Base-by-base conservation (phyloP, 2,329 filamentous ascomycete species). In the Cryphonectria nitschkei region DNA sequence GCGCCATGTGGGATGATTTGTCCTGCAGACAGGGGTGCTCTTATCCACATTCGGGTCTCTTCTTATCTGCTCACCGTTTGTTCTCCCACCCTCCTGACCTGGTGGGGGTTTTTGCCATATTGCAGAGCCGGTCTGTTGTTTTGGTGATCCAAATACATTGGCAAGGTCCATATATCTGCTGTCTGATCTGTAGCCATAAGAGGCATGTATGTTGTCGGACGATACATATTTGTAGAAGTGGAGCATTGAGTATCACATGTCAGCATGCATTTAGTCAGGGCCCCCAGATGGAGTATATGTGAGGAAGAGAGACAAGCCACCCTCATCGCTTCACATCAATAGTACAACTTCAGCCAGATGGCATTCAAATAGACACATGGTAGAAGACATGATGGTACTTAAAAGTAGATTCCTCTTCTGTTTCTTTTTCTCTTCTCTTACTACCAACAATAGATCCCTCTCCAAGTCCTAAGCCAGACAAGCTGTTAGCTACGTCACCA, bases 1-100 rank as follows among this genome's bases (percentile, higher is more conserved):
- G 64, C 64, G 32, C 50, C 64, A 54, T 66, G 64, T 66, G 43
- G 50, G 64, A 66, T 66, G 64, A 66, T 54, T 37, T 66, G 64
- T 52, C 64, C 64, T 66, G 64, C 64, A 54, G 64, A 22, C 61
- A 63, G 61, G 50, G 64, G 62, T 50, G 32, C 37, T 41, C 50
- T 66, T 66, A 66, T 56, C 64, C 14, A 14, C 62, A 64, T 32
- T 32, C 11, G 62, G 43, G 19, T 34, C 26, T 16, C 62, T 26
- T 43, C 29, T 50, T 65, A 50, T 34, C 41, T 29, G 39, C 29
- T 65, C 62, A 65, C 62, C 62, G 62, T 26, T 50, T 50, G 46
- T 50, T 50, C 46, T 22, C 16, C 46, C 54, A 58, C 54, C 54
- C 6, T 29, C 26, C 54, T 58, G 26, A 32, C 54, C 29, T 58